A percentile compares a stretch with the other conserved stretches of the same genome.
These are phyloP conservation scores for Diaporthe humulicola DNA, from an alignment of 2,329 filamentous ascomycete genomes.

Conservation along the genomic window DNA sequence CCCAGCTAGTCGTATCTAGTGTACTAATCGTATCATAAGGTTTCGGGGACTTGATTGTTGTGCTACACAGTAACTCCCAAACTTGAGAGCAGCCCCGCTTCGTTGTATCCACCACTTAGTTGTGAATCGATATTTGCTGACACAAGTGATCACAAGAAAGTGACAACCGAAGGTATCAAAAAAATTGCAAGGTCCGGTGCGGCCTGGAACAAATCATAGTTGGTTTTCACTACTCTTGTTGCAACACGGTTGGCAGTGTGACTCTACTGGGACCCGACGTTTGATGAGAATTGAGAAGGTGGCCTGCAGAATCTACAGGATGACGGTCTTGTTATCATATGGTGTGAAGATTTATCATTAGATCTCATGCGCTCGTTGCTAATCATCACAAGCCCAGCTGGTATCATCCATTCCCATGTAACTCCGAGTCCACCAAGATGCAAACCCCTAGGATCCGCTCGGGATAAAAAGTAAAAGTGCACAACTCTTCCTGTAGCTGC, in stretches of 20 bases:
- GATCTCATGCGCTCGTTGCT: slow-evolving; percentile 26
- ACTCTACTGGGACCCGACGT: background rate
- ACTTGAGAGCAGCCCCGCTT: background rate
- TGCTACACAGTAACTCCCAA: background rate
- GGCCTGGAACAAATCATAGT: background rate
- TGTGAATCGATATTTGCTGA: background rate
- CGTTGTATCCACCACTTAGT: background rate
- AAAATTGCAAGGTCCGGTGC: background rate
- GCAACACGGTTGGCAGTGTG: background rate
- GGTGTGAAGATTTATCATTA: slow-evolving; percentile 9
- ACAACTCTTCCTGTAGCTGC: background rate
- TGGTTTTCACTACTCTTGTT: background rate
- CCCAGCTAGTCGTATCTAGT: background rate
- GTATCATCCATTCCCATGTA: slow-evolving; percentile 30
- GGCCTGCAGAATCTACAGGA: background rate
- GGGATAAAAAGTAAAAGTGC: background rate
- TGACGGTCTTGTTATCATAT: background rate
- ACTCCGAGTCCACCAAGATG: slow-evolving; percentile 7
- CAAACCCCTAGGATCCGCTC: background rate
- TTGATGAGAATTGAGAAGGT: background rate
- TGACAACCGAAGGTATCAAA: background rate
- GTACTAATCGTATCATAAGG: background rate
- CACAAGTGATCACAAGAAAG: background rate
- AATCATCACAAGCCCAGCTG: slow-evolving; percentile 26
- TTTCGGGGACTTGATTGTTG: no score